Evolutionary conservation across 495 filamentous ascomycete species (phyloP).

Genomic region (Pseudevernia furfuracea): DNA sequence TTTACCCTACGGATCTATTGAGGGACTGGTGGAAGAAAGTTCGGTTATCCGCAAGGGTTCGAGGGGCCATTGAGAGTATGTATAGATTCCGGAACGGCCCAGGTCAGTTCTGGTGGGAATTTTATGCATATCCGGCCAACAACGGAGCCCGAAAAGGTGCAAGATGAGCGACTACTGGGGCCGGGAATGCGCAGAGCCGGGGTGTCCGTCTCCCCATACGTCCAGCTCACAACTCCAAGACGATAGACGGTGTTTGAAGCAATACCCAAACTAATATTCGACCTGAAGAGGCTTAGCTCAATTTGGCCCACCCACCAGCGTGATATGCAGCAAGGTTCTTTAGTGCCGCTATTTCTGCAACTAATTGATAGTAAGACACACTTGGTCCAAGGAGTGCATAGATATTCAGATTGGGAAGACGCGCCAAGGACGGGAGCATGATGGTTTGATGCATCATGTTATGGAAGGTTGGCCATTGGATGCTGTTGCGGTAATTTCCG

Average conservation of each 20-base stretch:
- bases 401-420: not conserved
- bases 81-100: not conserved
- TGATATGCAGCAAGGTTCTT: not conserved
- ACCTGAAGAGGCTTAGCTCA: not conserved
- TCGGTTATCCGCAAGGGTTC: not conserved
- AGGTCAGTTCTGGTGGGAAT: not conserved
- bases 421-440: not conserved
- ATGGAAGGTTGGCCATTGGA: not conserved
- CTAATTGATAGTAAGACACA: not conserved
- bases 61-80: not conserved
- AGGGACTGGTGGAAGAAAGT: not conserved
- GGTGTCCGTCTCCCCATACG: not conserved
- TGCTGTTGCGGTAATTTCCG: not conserved
- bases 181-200: not conserved
- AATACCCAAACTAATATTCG: not conserved
- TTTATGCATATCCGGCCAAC: not conserved
- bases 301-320: not conserved
- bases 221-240: not conserved
- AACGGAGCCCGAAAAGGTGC: not conserved
- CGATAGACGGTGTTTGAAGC: not conserved
- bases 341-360: not conserved
- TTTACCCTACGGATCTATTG: not conserved
- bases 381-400: not conserved
- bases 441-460: not conserved
- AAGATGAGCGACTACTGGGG: not conserved